These are phyloP conservation scores for Myxozyma mucilagina DNA, from an alignment of 805 yeast genomes.

Conservation along the genomic window DNA sequence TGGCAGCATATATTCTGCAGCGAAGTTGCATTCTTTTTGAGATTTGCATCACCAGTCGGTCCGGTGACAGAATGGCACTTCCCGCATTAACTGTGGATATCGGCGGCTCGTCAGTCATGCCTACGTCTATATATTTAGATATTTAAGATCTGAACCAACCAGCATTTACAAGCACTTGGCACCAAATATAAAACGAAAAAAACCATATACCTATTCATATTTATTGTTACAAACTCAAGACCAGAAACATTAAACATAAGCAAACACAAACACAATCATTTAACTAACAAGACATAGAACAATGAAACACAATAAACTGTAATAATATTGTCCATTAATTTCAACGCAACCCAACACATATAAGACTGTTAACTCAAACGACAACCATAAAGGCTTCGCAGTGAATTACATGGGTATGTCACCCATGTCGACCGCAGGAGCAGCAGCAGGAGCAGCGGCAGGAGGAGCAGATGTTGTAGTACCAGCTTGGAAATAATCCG, in stretches of 20 bases:
- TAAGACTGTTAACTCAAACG: background rate
- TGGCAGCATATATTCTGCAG: no score
- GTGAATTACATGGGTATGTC: slow-evolving; percentile 33
- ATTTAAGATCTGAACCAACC: no score
- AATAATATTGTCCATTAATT: background rate
- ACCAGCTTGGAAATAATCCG: slow-evolving; percentile 67
- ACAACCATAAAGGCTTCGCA: background rate
- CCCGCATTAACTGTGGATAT: no score
- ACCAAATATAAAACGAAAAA: background rate
- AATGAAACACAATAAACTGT: background rate
- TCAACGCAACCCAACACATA: background rate
- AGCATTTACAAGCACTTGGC: no score
- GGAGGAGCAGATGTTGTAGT: slow-evolving; percentile 20
- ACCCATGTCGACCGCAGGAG: slow-evolving; percentile 29
- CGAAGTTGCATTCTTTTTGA: no score
- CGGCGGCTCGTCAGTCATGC: no score
- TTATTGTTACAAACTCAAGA: background rate
- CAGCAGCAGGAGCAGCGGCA: slow-evolving; percentile 27
- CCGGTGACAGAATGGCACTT: no score
- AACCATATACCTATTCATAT: background rate
- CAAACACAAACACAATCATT: background rate
- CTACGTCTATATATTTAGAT: no score
- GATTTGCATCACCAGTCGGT: no score
- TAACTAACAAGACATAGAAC: background rate
- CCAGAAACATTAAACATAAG: background rate